Evolutionary conservation across 1,284 basidiomycete genomes (phyloP).

Genomic region (Moesziomyces globuligerus): DNA sequence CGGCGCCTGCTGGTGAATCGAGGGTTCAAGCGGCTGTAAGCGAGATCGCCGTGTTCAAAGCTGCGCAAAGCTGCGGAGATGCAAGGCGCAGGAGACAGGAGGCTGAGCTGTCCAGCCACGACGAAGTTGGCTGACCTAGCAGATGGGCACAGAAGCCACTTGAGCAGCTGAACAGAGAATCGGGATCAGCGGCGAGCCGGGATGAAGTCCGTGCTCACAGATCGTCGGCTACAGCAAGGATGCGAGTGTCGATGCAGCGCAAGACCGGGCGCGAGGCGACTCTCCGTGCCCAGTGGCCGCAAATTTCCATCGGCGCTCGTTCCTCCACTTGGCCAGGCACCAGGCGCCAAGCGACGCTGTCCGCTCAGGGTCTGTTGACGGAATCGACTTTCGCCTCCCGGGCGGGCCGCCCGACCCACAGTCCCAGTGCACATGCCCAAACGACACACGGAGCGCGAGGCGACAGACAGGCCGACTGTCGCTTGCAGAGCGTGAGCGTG

Average conservation of each 20-base stretch:
- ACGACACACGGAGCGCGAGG: too few relatives aligned
- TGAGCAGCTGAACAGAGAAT: neutral
- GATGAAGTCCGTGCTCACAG: conserved; percentile 25
- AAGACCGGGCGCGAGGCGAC: neutral
- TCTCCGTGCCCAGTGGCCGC: neutral
- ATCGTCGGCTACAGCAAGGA: conserved; percentile 31
- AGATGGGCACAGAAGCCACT: too few relatives aligned
- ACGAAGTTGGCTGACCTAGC: too few relatives aligned
- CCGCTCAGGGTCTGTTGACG: neutral
- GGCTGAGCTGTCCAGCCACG: too few relatives aligned
- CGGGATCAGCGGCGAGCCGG: conserved; percentile 7
- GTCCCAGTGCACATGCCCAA: neutral
- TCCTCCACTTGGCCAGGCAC: neutral
- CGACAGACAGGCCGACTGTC: neutral
- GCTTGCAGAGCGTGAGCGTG: too few relatives aligned
- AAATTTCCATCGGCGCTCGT: neutral
- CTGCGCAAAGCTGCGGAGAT: too few relatives aligned
- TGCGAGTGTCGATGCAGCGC: conserved; percentile 18
- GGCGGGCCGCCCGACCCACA: too few relatives aligned
- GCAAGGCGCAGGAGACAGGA: too few relatives aligned
- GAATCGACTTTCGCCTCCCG: neutral
- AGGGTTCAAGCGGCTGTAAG: too few relatives aligned
- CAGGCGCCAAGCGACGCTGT: neutral
- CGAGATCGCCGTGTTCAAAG: too few relatives aligned
- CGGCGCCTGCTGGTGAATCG: too few relatives aligned